Evolutionary conservation across 2,329 filamentous ascomycete genomes (phyloP), one percentile per base, ranked within the genome.

Genomic region (Thielaviopsis ethacetica): DNA sequence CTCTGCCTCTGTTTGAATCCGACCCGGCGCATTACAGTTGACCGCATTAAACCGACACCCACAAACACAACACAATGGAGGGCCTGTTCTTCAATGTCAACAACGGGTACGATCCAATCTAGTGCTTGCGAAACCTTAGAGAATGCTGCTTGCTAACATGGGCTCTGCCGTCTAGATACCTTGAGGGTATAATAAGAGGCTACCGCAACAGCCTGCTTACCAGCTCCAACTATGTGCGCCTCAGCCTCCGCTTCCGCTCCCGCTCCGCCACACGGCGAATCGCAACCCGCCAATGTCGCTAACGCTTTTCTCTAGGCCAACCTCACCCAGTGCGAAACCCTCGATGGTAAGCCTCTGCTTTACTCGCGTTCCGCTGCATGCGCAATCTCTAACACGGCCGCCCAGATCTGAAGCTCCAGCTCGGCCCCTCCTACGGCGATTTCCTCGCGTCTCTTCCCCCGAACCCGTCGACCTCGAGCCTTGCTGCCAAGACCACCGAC

Each of bases 131-230:
- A 2, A 21, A 21, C 44, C n/a, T 4, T 9, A 49, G n/a, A 21
- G 44, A 49, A 12, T 21, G 5, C 7, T 10, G 2, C 3, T 21
- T 10, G n/a, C 44, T 49, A 21, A 49, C 44, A 9, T 19, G 26
- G 22, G 10, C 24, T 44, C 13, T 54, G 19, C 13, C 34, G n/a
- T 38, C 62, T 68, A 95, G 91, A 74, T 97, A 95, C 74, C 84
- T 97, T 70, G 93, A 98, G 75, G 93, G 93, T 71, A 91, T 98
- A 71, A 89, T 97, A 67, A 88, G 93, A 68, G 93, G 93, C 64
- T 98, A 97, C 75, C 86, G 91, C 70, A 98, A 97, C 74, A 82
- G 85, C 68, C 85, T 98, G 63, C 81, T 98, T 69, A 97, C 87
- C 59, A 76, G 85, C 71, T 79, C 88, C 70, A 94, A 91, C 76